These are phyloP conservation scores for Babesia ovis DNA, from an alignment of 169 alveolate genomes.

Conservation along the genomic window DNA sequence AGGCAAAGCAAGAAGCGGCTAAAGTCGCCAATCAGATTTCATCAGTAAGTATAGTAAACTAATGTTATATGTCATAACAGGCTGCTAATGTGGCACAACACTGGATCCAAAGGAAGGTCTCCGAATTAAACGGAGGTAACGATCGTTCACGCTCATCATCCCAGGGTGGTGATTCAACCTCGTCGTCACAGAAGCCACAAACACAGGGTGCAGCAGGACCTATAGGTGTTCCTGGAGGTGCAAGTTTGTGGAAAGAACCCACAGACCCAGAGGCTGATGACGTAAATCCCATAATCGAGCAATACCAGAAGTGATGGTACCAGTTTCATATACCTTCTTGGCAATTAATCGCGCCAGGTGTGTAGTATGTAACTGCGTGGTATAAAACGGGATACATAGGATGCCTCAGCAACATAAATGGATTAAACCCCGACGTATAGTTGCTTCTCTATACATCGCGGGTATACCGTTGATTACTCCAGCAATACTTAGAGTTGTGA, in stretches of 20 bases:
- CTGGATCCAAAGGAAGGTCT: constrained; percentile 51
- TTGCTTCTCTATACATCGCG: too few relatives aligned
- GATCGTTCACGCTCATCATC: not conserved
- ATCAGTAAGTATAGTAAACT: constrained; percentile 10
- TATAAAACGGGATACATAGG: too few relatives aligned
- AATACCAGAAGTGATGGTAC: constrained; percentile 35
- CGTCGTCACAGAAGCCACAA: not conserved
- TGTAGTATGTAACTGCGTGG: too few relatives aligned
- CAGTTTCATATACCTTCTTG: too few relatives aligned
- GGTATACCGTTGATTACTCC: too few relatives aligned
- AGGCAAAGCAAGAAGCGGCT: constrained; percentile 54
- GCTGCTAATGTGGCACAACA: constrained; percentile 51
- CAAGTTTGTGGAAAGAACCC: constrained; percentile 52
- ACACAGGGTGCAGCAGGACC: not conserved
- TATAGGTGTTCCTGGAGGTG: constrained; percentile 57
- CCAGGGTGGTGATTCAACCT: not conserved
- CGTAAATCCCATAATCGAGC: constrained; percentile 51
- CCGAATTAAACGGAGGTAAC: constrained; percentile 18
- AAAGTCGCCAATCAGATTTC: constrained; percentile 54
- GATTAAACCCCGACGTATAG: too few relatives aligned
- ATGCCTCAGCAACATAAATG: too few relatives aligned
- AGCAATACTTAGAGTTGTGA: too few relatives aligned
- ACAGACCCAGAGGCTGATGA: constrained; percentile 52
- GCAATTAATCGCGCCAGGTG: too few relatives aligned
- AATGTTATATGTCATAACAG: constrained; percentile 4